Conservation (phyloP, 352 stramenopile species). For the Paralagenidium karlingii region DNA sequence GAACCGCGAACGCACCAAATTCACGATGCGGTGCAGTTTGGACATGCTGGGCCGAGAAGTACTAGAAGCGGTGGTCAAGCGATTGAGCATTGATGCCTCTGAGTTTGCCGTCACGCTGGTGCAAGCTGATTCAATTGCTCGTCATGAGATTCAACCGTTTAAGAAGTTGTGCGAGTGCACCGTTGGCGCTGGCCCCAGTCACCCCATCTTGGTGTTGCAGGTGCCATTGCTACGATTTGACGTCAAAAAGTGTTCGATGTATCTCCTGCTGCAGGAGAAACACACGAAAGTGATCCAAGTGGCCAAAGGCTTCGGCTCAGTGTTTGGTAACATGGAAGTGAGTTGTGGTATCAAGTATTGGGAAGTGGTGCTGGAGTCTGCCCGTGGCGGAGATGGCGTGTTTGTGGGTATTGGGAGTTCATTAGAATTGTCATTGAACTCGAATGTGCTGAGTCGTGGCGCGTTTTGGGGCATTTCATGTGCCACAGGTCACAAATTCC, state of each 20-base stretch:
- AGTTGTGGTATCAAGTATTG: conserved; percentile 70
- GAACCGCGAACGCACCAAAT: conserved; percentile 50
- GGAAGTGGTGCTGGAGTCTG: conserved; percentile 48
- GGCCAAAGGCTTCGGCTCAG: conserved; percentile 42
- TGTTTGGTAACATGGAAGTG: conserved; percentile 43
- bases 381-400: conserved; percentile 43
- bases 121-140: conserved; percentile 60
- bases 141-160: conserved; percentile 49
- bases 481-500: conserved; percentile 63
- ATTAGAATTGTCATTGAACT: conserved; percentile 34
- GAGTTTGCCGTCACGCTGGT: conserved; percentile 48
- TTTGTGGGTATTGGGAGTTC: conserved; percentile 49
- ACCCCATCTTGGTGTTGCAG: conserved; percentile 65
- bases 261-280: conserved; percentile 36
- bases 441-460: conserved; percentile 35
- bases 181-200: conserved; percentile 35
- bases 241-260: conserved; percentile 39
- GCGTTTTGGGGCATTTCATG: conserved; percentile 69
- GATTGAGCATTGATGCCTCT: conserved; percentile 22
- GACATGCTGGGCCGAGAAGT: conserved; percentile 36
- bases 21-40: conserved; percentile 42
- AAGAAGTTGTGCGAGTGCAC: conserved; percentile 50
- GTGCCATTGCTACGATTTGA: conserved; percentile 52
- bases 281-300: conserved; percentile 36
- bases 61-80: conserved; percentile 33